Conservation (phyloP, 176 grass and related monocot species). For the Lolium rigidum region DNA sequence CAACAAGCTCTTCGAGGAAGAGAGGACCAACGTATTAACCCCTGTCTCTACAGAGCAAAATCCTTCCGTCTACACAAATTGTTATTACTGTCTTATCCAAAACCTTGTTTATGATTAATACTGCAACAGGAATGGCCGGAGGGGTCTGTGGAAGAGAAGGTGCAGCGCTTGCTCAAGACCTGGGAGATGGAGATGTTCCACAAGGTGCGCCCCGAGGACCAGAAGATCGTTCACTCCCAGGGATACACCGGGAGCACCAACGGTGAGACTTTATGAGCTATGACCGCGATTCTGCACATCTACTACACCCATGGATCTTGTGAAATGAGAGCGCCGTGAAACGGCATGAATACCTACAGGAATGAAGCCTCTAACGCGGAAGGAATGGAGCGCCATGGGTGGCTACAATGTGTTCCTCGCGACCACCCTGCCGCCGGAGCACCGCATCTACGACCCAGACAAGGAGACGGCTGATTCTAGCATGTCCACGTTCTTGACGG, state of each 20-base stretch:
- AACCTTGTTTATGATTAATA: not conserved
- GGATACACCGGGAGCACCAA: conserved; percentile 56
- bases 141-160: conserved; percentile 74
- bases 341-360: conserved; percentile 30
- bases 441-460: conserved; percentile 66
- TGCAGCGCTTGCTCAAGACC: conserved; percentile 74
- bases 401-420: conserved; percentile 74
- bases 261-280: conserved; percentile 34
- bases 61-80: not conserved
- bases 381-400: conserved; percentile 48
- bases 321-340: not conserved
- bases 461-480: conserved; percentile 57
- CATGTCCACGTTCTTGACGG: conserved; percentile 49
- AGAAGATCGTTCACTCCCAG: conserved; percentile 49
- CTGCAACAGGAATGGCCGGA: conserved; percentile 50
- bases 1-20: conserved; percentile 84
- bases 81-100: not conserved
- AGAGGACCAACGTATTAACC: conserved; percentile 54
- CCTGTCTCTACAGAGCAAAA: not conserved
- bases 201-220: conserved; percentile 61
- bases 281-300: too few relatives aligned
- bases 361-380: conserved; percentile 25
- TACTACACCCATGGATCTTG: too few relatives aligned
- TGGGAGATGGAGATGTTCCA: conserved; percentile 86
- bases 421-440: conserved; percentile 59